Evolutionary conservation across 805 yeast genomes (phyloP).

Genomic region (Ogataea haglerorum): DNA sequence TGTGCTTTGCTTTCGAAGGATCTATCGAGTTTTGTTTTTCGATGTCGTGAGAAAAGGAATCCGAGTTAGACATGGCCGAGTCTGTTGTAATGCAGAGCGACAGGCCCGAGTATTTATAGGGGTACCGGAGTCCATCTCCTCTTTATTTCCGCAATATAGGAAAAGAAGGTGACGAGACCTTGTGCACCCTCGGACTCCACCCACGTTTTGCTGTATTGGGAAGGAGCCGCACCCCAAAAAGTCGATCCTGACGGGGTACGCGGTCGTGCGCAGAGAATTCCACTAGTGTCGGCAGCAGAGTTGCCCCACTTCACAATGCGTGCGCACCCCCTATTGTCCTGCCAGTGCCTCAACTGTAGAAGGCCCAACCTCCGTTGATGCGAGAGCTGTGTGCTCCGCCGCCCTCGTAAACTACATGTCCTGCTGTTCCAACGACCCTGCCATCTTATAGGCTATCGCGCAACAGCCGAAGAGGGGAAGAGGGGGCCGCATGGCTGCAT

Average conservation of each 20-base stretch:
- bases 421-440: background rate
- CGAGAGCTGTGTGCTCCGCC: background rate
- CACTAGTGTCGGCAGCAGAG: background rate
- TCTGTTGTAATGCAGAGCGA: background rate
- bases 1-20: background rate
- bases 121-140: conserved; percentile 4
- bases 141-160: background rate
- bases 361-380: conserved; percentile 1
- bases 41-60: conserved; percentile 26
- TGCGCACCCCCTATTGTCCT: conserved; percentile 3
- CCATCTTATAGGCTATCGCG: background rate
- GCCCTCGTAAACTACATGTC: background rate
- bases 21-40: conserved; percentile 26
- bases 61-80: conserved; percentile 19
- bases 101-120: conserved; percentile 4
- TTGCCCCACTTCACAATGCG: conserved; percentile 3
- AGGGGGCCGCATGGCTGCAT: background rate
- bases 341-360: background rate
- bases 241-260: conserved; percentile 3
- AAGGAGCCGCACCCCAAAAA: conserved; percentile 5
- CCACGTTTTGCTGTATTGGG: conserved; percentile 2
- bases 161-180: conserved; percentile 1
- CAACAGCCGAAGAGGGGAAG: background rate
- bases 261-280: conserved; percentile 4
- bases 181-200: conserved; percentile 11